phyloP scores from a whole-genome alignment of 352 stramenopile species.

The Phytophthora sojae region DNA sequence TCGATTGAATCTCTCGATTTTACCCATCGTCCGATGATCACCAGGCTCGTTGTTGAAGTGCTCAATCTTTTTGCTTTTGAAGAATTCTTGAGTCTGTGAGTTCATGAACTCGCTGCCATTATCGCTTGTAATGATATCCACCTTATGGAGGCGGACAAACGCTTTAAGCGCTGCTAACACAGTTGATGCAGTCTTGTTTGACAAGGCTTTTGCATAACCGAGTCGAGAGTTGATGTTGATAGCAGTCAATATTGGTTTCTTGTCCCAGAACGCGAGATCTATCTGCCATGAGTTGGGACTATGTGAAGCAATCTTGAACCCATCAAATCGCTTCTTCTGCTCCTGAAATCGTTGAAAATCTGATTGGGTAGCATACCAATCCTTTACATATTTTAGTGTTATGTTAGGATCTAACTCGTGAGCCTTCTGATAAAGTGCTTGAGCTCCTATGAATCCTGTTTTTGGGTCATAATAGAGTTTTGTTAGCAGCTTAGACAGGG shows the following conservation, averaged over 20 bases:
- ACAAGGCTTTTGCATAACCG: neutral
- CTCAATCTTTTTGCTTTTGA: neutral
- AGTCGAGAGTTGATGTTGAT: neutral
- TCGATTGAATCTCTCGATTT: neutral
- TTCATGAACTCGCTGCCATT: neutral
- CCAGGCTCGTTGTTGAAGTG: neutral
- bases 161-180: neutral
- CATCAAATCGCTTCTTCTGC: neutral
- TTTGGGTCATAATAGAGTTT: too few relatives aligned
- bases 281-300: neutral
- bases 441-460: too few relatives aligned
- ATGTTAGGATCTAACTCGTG: neutral
- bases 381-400: neutral
- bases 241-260: neutral
- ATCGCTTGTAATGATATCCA: neutral
- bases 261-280: neutral
- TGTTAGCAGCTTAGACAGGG: too few relatives aligned
- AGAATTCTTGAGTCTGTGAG: neutral
- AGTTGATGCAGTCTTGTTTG: neutral
- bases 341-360: neutral
- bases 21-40: neutral
- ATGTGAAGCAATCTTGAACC: neutral
- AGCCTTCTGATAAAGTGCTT: neutral
- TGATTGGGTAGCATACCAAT: neutral
- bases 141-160: neutral